Conservation (phyloP, 768 basidiomycete species). For the Psilocybe azurescens region DNA sequence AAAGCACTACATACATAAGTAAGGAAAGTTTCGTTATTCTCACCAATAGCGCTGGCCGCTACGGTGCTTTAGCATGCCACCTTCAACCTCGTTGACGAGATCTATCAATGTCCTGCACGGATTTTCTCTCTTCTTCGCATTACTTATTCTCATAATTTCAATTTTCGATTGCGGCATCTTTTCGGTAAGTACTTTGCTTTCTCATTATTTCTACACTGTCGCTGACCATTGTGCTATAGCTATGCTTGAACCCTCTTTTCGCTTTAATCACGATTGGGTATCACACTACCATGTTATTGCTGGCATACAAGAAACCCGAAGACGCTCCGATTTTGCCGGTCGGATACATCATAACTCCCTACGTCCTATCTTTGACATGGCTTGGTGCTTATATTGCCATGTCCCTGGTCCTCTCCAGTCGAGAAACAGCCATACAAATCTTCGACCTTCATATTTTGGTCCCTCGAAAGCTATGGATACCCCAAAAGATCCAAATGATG, state of each 20-base stretch:
- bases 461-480: conserved; percentile 13
- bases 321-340: conserved; percentile 18
- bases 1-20: too few relatives aligned
- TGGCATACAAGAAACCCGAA: conserved; percentile 23
- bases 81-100: conserved; percentile 17
- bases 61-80: conserved; percentile 27
- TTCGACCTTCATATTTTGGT: conserved; percentile 20
- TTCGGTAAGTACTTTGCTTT: conserved; percentile 24
- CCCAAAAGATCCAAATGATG: conserved; percentile 30
- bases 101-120: conserved; percentile 28
- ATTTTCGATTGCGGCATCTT: conserved; percentile 27
- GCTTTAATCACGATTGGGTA: conserved; percentile 28
- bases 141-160: conserved; percentile 23
- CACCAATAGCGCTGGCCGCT: conserved; percentile 25
- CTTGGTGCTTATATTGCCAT: conserved; percentile 32
- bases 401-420: conserved; percentile 27
- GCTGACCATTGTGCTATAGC: conserved; percentile 10
- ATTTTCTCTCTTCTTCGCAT: conserved; percentile 26
- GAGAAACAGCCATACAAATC: conserved; percentile 17
- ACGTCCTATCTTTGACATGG: conserved; percentile 31
- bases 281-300: conserved; percentile 24
- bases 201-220: neutral
- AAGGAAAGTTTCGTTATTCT: too few relatives aligned
- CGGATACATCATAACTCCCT: conserved; percentile 25
- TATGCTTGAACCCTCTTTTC: conserved; percentile 31